A percentile compares a stretch with the other conserved stretches of the same genome.
Conservation (phyloP, 139 green algal genomes). For the Desmodesmus armatus region DNA sequence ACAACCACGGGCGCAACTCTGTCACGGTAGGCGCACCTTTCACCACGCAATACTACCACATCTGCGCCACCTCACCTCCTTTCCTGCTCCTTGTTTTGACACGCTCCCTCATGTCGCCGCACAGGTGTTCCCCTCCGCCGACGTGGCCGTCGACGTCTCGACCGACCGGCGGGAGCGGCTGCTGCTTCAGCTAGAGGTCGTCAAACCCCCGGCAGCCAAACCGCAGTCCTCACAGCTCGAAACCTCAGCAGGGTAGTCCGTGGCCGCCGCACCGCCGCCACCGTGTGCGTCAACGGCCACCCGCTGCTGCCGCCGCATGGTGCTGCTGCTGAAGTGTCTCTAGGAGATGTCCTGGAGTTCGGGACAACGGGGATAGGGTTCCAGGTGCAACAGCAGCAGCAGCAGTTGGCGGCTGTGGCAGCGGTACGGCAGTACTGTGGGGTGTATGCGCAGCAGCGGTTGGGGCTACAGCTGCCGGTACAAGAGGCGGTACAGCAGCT, state of each 20-base stretch:
- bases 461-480: background rate
- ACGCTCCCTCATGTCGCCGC: too few relatives aligned
- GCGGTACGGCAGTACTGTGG: conserved; percentile 12
- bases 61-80: too few relatives aligned
- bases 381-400: conserved; percentile 10
- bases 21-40: too few relatives aligned
- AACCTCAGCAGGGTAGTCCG: conserved; percentile 37
- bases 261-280: conserved; percentile 4
- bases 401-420: background rate
- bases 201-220: conserved; percentile 27
- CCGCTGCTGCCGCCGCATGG: conserved; percentile 9
- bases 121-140: background rate
- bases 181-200: conserved; percentile 43
- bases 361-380: background rate
- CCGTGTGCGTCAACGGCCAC: conserved; percentile 3
- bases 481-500: background rate
- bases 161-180: conserved; percentile 12
- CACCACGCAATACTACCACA: too few relatives aligned
- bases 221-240: conserved; percentile 37
- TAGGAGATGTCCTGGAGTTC: conserved; percentile 17
- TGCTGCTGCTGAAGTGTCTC: background rate
- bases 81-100: too few relatives aligned
- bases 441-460: conserved; percentile 25
- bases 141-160: background rate
- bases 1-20: too few relatives aligned